Evolutionary conservation across 352 stramenopile species (phyloP), one percentile per base, ranked within the genome.

Genomic region (Globisporangium cederbergense): DNA sequence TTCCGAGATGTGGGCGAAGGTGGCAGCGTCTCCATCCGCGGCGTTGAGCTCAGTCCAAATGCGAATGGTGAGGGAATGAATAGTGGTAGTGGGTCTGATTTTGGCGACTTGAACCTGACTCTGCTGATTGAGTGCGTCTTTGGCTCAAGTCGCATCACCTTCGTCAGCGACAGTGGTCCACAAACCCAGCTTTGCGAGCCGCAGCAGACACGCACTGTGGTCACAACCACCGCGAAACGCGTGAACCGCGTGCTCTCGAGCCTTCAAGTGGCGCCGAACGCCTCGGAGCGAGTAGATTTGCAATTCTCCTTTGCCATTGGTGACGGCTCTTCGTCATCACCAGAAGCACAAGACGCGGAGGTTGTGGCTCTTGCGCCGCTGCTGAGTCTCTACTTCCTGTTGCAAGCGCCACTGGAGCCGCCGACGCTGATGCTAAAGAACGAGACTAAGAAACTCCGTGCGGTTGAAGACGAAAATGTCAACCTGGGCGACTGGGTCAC

Each of bases 221-320:
- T 68, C 32, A 0, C 30, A n/a, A 63, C 55, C 2, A 63, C 62
- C 32, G 45, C 30, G 18, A 53, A 47, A 11, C 42, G 38, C 45
- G 40, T 45, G 28, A 68, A 63, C 11, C 62, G 62, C n/a, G 54
- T 68, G 36, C 62, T 68, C 20, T 50, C 43, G 22, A 53, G 45
- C 18, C 28, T 64, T n/a, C 43, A 40, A 11, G 47, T 63, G 22
- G 16, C 46, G 18, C 47, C 56, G 14, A 63, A 63, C 56, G 28
- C 54, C 13, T 53, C 34, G 6, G 45, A 63, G 14, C 54, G 43
- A n/a, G 34, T 63, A 11, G 38, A 59, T 43, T 30, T 68, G 34
- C 54, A 59, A 45, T 59, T 58, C 30, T 57, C 62, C 16, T 47
- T 30, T 42, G 28, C 47, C 4, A 46, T 28, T 45, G 1, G 9